These are phyloP conservation scores for Penicillium sp. DNA, from an alignment of 2,329 filamentous ascomycete species.

Conservation along the genomic window DNA sequence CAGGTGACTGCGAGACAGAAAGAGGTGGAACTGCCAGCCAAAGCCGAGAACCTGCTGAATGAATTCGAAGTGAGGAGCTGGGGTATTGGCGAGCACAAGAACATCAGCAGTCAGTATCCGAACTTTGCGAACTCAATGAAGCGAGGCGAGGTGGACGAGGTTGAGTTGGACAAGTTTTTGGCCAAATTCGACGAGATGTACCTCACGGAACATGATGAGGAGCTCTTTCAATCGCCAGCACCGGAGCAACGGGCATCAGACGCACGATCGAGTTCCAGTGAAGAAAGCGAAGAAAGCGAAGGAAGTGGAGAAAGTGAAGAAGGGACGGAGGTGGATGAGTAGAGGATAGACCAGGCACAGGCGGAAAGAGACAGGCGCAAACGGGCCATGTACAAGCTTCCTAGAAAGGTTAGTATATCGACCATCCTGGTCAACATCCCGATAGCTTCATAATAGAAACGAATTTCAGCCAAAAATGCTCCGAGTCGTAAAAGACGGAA, in stretches of 20 bases:
- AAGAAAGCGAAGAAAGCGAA: too few species aligned
- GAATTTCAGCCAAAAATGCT: background rate
- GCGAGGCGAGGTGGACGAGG: slow-evolving; percentile 7
- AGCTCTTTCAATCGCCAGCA: too few species aligned
- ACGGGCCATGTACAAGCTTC: background rate
- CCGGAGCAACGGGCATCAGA: too few species aligned
- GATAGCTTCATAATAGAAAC: background rate
- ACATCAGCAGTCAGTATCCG: slow-evolving; percentile 25
- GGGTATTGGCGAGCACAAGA: slow-evolving; percentile 15
- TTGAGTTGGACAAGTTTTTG: slow-evolving; percentile 11
- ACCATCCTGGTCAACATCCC: background rate
- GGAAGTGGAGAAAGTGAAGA: too few species aligned
- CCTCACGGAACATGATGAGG: background rate
- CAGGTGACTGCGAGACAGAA: slow-evolving; percentile 26
- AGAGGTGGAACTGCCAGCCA: slow-evolving; percentile 22
- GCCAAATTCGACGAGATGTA: slow-evolving; percentile 11
- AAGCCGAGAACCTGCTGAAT: slow-evolving; percentile 28
- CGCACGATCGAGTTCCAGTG: too few species aligned
- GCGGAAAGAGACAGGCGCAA: background rate
- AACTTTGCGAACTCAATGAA: slow-evolving; percentile 20
- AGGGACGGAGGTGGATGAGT: background rate
- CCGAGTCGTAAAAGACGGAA: too few species aligned
- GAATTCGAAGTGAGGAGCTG: slow-evolving; percentile 26
- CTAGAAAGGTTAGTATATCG: background rate
- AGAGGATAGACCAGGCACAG: background rate